These are phyloP conservation scores for Cladorrhinum samala DNA, from an alignment of 495 filamentous ascomycete species.

Conservation along the genomic window DNA sequence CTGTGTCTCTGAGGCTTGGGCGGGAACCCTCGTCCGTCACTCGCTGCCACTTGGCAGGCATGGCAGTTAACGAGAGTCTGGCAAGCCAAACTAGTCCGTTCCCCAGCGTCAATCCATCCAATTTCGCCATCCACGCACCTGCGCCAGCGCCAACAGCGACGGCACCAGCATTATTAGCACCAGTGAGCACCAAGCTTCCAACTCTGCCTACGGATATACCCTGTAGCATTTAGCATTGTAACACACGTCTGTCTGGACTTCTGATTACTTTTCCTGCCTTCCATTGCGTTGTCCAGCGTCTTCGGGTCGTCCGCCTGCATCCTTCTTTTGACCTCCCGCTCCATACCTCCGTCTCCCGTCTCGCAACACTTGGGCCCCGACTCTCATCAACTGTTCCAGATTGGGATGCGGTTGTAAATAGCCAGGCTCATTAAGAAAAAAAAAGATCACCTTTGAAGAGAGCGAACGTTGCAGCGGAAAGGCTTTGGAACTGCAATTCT, in stretches of 20 bases:
- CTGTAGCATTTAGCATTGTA: not conserved
- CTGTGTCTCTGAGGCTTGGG: not conserved
- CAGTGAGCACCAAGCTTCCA: too few species aligned
- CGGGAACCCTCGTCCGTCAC: not conserved
- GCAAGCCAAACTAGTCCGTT: not conserved
- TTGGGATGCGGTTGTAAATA: not conserved
- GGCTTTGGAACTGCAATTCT: conserved; percentile 16
- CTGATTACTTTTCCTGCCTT: not conserved
- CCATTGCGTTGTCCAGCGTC: too few species aligned
- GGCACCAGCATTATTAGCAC: too few species aligned
- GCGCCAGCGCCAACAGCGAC: too few species aligned
- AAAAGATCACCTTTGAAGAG: not conserved
- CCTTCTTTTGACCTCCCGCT: too few species aligned
- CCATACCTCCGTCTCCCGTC: too few species aligned
- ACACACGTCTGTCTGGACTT: not conserved
- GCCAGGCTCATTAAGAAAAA: not conserved
- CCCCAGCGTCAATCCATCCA: not conserved
- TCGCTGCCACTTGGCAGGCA: not conserved
- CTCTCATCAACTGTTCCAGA: too few species aligned
- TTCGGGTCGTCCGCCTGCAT: too few species aligned
- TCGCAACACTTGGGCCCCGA: too few species aligned
- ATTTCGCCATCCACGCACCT: conserved; percentile 19
- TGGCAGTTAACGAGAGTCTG: not conserved
- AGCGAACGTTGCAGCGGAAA: not conserved
- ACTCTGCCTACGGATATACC: not conserved